phyloP scores from a whole-genome alignment of 495 filamentous ascomycete species.

The Penicillium verhagenii region DNA sequence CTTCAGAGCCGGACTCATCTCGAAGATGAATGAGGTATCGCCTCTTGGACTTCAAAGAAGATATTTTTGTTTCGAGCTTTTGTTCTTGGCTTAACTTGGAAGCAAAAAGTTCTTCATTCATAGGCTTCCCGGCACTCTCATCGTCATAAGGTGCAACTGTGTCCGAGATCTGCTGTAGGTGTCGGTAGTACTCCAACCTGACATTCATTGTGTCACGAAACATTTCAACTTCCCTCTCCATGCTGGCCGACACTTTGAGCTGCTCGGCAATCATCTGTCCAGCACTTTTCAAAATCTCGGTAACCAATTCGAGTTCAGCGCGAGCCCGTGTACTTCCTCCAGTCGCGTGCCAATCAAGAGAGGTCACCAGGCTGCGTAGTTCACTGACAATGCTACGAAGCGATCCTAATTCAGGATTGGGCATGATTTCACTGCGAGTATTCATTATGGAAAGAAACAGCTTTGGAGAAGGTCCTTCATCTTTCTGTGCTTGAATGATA shows the following conservation, averaged over 20 bases:
- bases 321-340: conserved; percentile 60
- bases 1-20: conserved; percentile 55
- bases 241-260: conserved; percentile 53
- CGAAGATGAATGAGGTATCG: conserved; percentile 67
- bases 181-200: conserved; percentile 82
- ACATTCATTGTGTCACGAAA: conserved; percentile 78
- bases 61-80: conserved; percentile 51
- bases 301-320: conserved; percentile 62
- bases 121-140: conserved; percentile 46
- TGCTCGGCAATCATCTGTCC: conserved; percentile 64
- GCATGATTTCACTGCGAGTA: conserved; percentile 55
- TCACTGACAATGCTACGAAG: conserved; percentile 67
- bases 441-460: conserved; percentile 62
- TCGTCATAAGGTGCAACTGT: conserved; percentile 72
- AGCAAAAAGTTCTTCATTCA: conserved; percentile 37
- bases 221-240: conserved; percentile 73
- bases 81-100: conserved; percentile 47
- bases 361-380: conserved; percentile 60
- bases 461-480: conserved; percentile 69
- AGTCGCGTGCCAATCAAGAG: conserved; percentile 60
- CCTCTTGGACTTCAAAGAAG: conserved; percentile 62
- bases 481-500: conserved; percentile 55
- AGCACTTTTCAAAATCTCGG: conserved; percentile 52
- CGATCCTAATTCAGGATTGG: conserved; percentile 56
- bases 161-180: conserved; percentile 86